Evolutionary conservation across 1,139 yeast genomes (phyloP).

Genomic region (Suhomyces kunorum): DNA sequence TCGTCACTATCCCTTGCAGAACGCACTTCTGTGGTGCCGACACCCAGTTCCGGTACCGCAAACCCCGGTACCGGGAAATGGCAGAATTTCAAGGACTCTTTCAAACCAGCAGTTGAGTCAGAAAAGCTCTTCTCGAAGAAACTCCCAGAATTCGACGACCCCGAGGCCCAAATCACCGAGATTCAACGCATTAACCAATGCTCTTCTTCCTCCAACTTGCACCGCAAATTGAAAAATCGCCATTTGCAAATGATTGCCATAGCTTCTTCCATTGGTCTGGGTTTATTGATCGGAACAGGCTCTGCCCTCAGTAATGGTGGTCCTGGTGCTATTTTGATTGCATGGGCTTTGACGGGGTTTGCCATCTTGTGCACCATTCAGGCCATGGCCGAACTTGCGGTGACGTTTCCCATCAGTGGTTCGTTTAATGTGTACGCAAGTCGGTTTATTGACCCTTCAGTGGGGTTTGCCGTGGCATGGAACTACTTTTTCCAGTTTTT

Average conservation of each 20-base stretch:
- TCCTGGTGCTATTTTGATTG: conserved; percentile 59
- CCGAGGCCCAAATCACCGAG: conserved; percentile 21
- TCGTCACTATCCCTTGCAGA: background rate
- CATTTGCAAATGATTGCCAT: conserved; percentile 33
- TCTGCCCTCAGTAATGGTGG: conserved; percentile 48
- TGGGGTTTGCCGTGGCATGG: conserved; percentile 41
- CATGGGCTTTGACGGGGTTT: conserved; percentile 33
- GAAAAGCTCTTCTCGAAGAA: conserved; percentile 19
- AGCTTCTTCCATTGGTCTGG: conserved; percentile 38
- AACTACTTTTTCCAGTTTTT: conserved; percentile 32
- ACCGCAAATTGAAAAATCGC: conserved; percentile 27
- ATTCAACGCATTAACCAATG: conserved; percentile 26
- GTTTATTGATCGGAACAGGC: conserved; percentile 29
- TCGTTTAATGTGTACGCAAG: conserved; percentile 36
- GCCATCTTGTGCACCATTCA: conserved; percentile 36
- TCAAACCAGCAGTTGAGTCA: conserved; percentile 32
- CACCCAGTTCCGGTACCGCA: background rate
- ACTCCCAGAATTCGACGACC: conserved; percentile 23
- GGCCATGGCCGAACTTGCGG: conserved; percentile 38
- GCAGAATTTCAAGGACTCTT: conserved; percentile 43
- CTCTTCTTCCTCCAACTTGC: conserved; percentile 25
- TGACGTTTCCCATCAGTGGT: conserved; percentile 37
- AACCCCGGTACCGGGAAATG: conserved; percentile 24
- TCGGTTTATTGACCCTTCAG: conserved; percentile 36
- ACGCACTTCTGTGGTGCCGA: conserved; percentile 2